Conservation (phyloP, 2,329 filamentous ascomycete species). For the Clonostachys rhizophaga region DNA sequence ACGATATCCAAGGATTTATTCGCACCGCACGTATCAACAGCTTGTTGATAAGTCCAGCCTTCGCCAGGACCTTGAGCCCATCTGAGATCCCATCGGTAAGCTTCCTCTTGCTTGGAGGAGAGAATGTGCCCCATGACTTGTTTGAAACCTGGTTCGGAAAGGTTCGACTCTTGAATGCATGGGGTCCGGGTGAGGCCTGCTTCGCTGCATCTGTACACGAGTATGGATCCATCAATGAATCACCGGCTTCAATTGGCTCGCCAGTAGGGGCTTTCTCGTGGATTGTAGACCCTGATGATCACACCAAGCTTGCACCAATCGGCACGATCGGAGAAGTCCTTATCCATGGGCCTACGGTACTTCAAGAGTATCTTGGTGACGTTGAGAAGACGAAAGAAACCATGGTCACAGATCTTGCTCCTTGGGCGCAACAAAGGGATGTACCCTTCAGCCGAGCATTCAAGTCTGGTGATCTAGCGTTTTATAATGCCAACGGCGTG, state of each 20-base stretch:
- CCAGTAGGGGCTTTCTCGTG: constrained; percentile 1
- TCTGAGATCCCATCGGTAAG: neutral
- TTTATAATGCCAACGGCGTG: constrained; percentile 1
- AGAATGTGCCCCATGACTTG: constrained; percentile 2
- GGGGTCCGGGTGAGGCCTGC: constrained; percentile 4
- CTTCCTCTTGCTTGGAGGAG: constrained; percentile 3
- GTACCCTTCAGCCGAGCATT: neutral
- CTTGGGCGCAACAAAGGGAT: constrained; percentile 1
- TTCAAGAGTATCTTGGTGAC: constrained; percentile 33
- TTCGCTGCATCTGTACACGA: constrained; percentile 2
- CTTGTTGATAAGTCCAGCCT: neutral
- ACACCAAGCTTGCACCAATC: constrained; percentile 3
- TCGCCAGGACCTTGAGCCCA: neutral
- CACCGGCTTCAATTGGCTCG: constrained; percentile 2
- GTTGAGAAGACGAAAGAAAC: constrained; percentile 14
- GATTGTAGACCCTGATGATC: constrained; percentile 5
- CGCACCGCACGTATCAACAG: neutral
- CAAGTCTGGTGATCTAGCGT: neutral
- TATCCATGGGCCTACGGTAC: constrained; percentile 28
- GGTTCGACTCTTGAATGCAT: constrained; percentile 3
- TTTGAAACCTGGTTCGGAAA: constrained; percentile 3
- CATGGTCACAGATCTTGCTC: constrained; percentile 12
- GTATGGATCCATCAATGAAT: neutral
- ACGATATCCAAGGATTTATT: neutral
- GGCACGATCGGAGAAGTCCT: constrained; percentile 7